Base-by-base conservation (phyloP, 805 yeast species). In the Saturnispora diversa region DNA sequence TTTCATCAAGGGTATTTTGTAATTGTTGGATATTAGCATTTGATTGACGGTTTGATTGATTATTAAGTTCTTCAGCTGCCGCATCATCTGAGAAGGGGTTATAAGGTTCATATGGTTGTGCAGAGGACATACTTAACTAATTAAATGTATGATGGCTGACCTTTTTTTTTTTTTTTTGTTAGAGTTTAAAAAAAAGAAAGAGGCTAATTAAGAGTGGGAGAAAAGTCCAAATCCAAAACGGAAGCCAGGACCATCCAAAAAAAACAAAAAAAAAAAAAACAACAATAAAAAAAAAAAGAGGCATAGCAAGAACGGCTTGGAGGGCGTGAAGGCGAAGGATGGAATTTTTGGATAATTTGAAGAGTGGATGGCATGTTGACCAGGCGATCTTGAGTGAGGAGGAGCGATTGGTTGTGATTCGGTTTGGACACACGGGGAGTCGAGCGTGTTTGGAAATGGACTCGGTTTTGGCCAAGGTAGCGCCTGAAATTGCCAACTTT, bases 301-400 rank as follows among this genome's bases (percentile, higher is more conserved):
- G n/a, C n/a, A n/a, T n/a, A n/a, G n/a, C n/a, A n/a, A n/a, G n/a
- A n/a, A n/a, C n/a, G n/a, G n/a, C n/a, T n/a, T n/a, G n/a, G n/a
- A n/a, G n/a, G n/a, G n/a, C n/a, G n/a, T n/a, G n/a, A n/a, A n/a
- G n/a, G n/a, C n/a, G n/a, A n/a, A 88, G 90, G 4, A 80, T 88
- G 44, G 79, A 83, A 1, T 83, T 85, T 51, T 65, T 86, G 39
- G 92, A 94, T 1, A 92, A 86, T 55, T 63, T 86, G 43, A 74
- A 69, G 21, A 72, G 90, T 0, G 95, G 94, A 5, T 86, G 95
- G 97, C 98, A 92, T 55, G 97, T 92, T 24, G 98, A 92, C 62
- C 97, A 92, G 56, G 95, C 98, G 6, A 92, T 92, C 28, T 68
- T 92, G 17, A 76, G 86, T 6, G 98, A 92, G 55, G 94, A 84